phyloP scores from a whole-genome alignment of 331 rosid genomes.

The Quercus phellos region DNA sequence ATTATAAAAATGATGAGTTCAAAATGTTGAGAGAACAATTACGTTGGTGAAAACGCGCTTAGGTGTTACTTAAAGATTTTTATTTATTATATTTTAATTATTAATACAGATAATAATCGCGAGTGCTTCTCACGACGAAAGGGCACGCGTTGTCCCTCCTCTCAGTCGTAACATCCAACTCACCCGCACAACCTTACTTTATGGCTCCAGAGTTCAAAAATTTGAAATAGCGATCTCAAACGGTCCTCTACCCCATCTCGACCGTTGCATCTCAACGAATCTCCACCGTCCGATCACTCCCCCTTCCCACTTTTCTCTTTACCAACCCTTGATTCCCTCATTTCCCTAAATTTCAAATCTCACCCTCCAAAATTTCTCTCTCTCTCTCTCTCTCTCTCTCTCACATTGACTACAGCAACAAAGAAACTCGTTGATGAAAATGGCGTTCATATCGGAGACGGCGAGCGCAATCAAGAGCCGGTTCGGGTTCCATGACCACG shows the following conservation, averaged over 20 bases:
- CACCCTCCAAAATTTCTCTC: neutral
- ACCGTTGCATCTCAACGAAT: slow-evolving; percentile 30
- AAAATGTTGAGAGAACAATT: too few species aligned
- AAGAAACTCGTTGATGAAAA: slow-evolving; percentile 1
- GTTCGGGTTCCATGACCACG: slow-evolving; percentile 73
- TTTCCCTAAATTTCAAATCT: neutral
- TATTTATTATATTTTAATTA: too few species aligned
- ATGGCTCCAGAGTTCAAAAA: slow-evolving; percentile 26
- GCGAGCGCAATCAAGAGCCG: slow-evolving; percentile 81
- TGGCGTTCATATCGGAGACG: slow-evolving; percentile 83
- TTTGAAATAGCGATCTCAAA: slow-evolving; percentile 47
- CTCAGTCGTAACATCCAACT: too few species aligned
- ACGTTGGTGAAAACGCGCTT: too few species aligned
- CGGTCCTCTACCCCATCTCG: slow-evolving; percentile 36
- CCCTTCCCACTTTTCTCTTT: slow-evolving; percentile 14
- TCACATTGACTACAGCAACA: neutral
- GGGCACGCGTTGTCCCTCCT: too few species aligned
- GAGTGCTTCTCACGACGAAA: too few species aligned
- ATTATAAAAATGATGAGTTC: too few species aligned
- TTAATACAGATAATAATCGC: too few species aligned
- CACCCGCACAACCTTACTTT: too few species aligned
- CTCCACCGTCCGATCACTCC: slow-evolving; percentile 33
- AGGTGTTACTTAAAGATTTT: too few species aligned
- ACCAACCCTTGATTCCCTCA: neutral
- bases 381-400: neutral